Evolutionary conservation across 2,329 filamentous ascomycete species (phyloP).

Genomic region (Microdochium trichocladiopsis): DNA sequence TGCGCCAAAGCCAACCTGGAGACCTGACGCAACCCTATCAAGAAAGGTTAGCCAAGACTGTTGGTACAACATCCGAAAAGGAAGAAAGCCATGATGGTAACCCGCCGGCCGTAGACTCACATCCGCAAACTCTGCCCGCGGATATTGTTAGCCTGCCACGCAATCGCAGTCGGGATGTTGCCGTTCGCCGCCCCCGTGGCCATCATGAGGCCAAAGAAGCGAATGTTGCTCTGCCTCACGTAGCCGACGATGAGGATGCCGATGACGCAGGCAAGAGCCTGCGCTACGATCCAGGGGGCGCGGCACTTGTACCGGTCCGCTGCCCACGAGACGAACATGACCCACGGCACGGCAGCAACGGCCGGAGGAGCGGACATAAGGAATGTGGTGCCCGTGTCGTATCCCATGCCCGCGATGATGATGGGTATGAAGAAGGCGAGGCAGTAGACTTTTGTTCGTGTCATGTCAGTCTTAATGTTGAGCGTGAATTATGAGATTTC

Average conservation of each 20-base stretch:
- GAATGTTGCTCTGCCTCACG: neutral
- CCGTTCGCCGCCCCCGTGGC: neutral
- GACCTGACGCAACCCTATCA: neutral
- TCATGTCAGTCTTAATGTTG: too few species aligned
- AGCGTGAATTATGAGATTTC: too few species aligned
- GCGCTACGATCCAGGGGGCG: neutral
- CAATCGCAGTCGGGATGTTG: neutral
- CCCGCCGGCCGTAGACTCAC: neutral
- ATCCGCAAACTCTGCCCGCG: neutral
- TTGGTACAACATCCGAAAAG: too few species aligned
- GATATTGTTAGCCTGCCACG: constrained; percentile 1
- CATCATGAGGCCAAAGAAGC: neutral
- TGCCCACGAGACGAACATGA: neutral
- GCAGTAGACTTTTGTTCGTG: neutral
- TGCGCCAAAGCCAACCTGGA: neutral
- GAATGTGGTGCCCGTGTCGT: neutral
- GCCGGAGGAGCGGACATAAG: neutral
- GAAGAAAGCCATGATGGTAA: neutral
- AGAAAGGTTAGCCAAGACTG: too few species aligned
- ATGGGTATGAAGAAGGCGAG: neutral
- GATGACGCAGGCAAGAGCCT: neutral
- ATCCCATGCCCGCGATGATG: constrained; percentile 1
- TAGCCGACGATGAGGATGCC: neutral
- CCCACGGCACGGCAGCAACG: neutral
- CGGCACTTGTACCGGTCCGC: neutral